Conservation (phyloP, 495 filamentous ascomycete genomes). For the Glutinoglossum americanum region DNA sequence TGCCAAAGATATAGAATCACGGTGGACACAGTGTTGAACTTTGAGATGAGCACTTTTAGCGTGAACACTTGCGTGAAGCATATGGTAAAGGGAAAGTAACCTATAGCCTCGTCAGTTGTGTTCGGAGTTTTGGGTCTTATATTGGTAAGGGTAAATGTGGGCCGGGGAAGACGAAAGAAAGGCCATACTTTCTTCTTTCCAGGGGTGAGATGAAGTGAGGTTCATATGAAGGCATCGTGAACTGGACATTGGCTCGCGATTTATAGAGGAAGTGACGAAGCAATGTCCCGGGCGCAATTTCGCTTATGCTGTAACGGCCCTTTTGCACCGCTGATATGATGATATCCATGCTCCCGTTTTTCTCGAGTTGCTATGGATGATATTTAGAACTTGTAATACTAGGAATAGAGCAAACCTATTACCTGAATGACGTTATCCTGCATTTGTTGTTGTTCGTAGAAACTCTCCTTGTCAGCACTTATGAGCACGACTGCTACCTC, state of each 20-base stretch:
- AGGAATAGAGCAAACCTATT: slow-evolving; percentile 4
- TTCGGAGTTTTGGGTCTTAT: background rate
- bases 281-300: slow-evolving; percentile 60
- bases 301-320: slow-evolving; percentile 44
- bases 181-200: slow-evolving; percentile 37
- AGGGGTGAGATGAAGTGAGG: slow-evolving; percentile 45
- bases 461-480: slow-evolving; percentile 76
- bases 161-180: too few relatives aligned
- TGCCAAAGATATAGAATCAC: slow-evolving; percentile 54
- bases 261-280: slow-evolving; percentile 90
- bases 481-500: slow-evolving; percentile 63
- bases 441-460: slow-evolving; percentile 76
- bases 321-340: slow-evolving; percentile 50
- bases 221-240: slow-evolving; percentile 66
- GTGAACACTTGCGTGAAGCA: slow-evolving; percentile 65
- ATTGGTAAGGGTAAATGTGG: too few relatives aligned
- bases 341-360: slow-evolving; percentile 48
- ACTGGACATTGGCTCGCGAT: slow-evolving; percentile 80
- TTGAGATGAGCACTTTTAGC: slow-evolving; percentile 65
- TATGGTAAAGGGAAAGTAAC: slow-evolving; percentile 66
- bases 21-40: slow-evolving; percentile 55
- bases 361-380: slow-evolving; percentile 36
- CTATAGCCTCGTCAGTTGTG: slow-evolving; percentile 16
- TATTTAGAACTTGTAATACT: background rate
- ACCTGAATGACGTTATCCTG: slow-evolving; percentile 54